A percentile compares a stretch with the other conserved stretches of the same genome.
These are phyloP conservation scores for Phlegmacium glaucopus DNA, from an alignment of 768 basidiomycete genomes.

Conservation along the genomic window DNA sequence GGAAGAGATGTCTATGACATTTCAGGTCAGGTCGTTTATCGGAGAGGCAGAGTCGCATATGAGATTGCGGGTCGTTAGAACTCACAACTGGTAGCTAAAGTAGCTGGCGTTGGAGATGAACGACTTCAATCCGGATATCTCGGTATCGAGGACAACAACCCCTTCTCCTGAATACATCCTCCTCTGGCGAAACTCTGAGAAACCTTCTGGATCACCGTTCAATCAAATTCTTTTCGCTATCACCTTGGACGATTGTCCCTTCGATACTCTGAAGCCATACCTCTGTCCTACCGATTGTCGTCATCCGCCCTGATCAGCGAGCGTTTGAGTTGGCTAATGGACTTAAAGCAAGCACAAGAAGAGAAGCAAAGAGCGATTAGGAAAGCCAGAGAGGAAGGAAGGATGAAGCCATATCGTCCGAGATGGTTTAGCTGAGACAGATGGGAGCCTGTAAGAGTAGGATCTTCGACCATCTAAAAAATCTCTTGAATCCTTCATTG, in stretches of 20 bases:
- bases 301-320: conserved; percentile 86
- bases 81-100: conserved; percentile 86
- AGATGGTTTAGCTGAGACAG: conserved; percentile 88
- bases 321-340: conserved; percentile 90
- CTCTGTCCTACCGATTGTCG: conserved; percentile 91
- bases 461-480: too few species aligned
- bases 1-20: conserved; percentile 92
- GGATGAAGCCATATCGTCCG: conserved; percentile 66
- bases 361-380: conserved; percentile 78
- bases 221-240: conserved; percentile 95
- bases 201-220: conserved; percentile 76
- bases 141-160: conserved; percentile 43
- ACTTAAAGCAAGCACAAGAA: conserved; percentile 77
- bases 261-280: conserved; percentile 62
- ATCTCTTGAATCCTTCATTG: too few species aligned
- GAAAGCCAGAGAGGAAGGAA: conserved; percentile 71
- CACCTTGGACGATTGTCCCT: conserved; percentile 85
- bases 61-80: conserved; percentile 97
- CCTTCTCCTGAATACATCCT: conserved; percentile 71
- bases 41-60: conserved; percentile 62
- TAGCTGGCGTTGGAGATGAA: conserved; percentile 50
- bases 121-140: conserved; percentile 71
- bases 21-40: conserved; percentile 75
- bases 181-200: conserved; percentile 91
- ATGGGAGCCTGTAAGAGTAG: conserved; percentile 65